phyloP scores from a whole-genome alignment of 352 stramenopile genomes.

The Phytophthora kernoviae region DNA sequence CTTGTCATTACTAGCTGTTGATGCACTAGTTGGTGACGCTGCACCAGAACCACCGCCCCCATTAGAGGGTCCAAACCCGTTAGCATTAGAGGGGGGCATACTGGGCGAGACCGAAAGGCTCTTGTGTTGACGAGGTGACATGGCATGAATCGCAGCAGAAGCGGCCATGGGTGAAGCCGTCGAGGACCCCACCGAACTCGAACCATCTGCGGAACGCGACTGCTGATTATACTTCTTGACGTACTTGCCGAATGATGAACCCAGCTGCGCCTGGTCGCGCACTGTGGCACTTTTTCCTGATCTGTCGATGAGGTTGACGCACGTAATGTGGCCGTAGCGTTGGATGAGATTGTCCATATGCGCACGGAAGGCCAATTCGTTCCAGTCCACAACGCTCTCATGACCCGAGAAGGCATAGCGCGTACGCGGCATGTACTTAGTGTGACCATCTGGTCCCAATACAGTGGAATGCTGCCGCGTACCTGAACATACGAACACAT shows the following conservation, averaged over 20 bases:
- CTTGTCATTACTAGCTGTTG: constrained; percentile 35
- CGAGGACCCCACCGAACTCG: constrained; percentile 25
- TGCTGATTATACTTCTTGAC: constrained; percentile 87
- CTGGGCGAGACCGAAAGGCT: constrained; percentile 25
- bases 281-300: constrained; percentile 72
- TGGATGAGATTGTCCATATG: constrained; percentile 73
- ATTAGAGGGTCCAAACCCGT: constrained; percentile 13
- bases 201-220: constrained; percentile 57
- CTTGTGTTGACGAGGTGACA: constrained; percentile 53
- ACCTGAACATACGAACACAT: constrained; percentile 83
- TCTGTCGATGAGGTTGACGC: constrained; percentile 96
- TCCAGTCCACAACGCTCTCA: constrained; percentile 52
- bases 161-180: constrained; percentile 17
- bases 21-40: constrained; percentile 39
- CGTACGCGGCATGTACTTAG: constrained; percentile 93
- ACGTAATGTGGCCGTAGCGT: constrained; percentile 80
- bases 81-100: constrained; percentile 18
- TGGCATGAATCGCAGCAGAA: constrained; percentile 21
- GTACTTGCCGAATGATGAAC: constrained; percentile 90
- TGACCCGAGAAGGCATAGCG: constrained; percentile 72
- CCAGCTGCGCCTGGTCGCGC: constrained; percentile 91
- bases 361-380: constrained; percentile 58
- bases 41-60: constrained; percentile 21
- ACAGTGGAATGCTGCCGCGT: constrained; percentile 94
- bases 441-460: constrained; percentile 90